phyloP scores from a whole-genome alignment of 2,329 filamentous ascomycete genomes.

The Pezicula rhizophila region DNA sequence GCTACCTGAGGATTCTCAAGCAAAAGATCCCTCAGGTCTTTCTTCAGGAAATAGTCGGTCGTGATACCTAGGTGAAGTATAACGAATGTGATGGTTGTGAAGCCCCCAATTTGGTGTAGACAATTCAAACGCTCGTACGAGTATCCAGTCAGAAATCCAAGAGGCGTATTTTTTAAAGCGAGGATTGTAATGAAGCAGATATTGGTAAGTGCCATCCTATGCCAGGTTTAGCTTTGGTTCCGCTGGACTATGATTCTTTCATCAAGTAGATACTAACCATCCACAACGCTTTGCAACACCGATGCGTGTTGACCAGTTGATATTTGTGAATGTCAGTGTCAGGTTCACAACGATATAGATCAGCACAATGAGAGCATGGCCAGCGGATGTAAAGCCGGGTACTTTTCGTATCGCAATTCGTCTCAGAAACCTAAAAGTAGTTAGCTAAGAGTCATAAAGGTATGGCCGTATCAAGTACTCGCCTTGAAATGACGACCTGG shows the following conservation, averaged over 20 bases:
- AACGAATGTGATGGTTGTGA: constrained; percentile 37
- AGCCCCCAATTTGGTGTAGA: constrained; percentile 47
- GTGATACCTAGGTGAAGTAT: constrained; percentile 33
- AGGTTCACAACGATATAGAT: constrained; percentile 31
- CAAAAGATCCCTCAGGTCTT: constrained; percentile 24
- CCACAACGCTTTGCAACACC: constrained; percentile 6
- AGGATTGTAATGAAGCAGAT: constrained; percentile 45
- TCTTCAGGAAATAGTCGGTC: constrained; percentile 24
- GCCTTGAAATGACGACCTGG: not conserved
- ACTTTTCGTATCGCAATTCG: constrained; percentile 15
- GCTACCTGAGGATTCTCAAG: constrained; percentile 34
- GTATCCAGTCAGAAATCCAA: constrained; percentile 43
- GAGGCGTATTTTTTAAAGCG: constrained; percentile 50
- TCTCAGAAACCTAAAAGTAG: not conserved
- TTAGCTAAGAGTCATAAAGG: no score
- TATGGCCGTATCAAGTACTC: no score
- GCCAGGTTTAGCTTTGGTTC: constrained; percentile 10
- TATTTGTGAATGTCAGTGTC: constrained; percentile 26
- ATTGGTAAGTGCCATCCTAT: constrained; percentile 41
- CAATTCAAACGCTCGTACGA: constrained; percentile 53
- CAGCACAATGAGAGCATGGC: constrained; percentile 29
- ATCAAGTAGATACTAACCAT: constrained; percentile 12
- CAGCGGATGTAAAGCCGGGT: constrained; percentile 31
- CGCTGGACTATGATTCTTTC: constrained; percentile 12
- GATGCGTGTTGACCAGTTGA: constrained; percentile 8